phyloP scores from a whole-genome alignment of 495 filamentous ascomycete species.

The Chaetomium tenue region DNA sequence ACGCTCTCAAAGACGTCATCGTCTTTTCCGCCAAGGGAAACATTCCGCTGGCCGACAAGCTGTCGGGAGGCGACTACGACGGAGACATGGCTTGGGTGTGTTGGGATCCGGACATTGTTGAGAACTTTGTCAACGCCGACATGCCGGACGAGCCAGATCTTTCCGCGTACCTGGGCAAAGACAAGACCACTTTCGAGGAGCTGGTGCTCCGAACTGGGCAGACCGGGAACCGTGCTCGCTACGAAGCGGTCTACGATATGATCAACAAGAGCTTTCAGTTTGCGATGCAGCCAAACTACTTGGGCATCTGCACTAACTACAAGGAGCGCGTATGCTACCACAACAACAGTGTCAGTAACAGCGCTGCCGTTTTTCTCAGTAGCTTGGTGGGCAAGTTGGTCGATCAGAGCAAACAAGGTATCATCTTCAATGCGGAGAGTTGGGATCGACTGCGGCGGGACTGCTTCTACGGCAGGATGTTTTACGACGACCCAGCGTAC shows the following conservation, averaged over 20 bases:
- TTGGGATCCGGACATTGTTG: slow-evolving; percentile 77
- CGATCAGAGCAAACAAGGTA: slow-evolving; percentile 77
- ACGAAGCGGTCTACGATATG: slow-evolving; percentile 42
- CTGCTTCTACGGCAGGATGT: slow-evolving; percentile 36
- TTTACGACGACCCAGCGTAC: slow-evolving; percentile 45
- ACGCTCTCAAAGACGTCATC: slow-evolving; percentile 79
- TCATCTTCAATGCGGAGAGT: slow-evolving; percentile 58
- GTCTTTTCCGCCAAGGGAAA: slow-evolving; percentile 74
- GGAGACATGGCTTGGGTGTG: slow-evolving; percentile 89
- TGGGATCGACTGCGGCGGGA: slow-evolving; percentile 54
- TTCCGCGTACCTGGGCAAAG: slow-evolving; percentile 57
- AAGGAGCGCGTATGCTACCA: slow-evolving; percentile 69
- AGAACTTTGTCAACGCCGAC: slow-evolving; percentile 69
- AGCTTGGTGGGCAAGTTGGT: slow-evolving; percentile 75
- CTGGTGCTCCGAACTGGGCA: slow-evolving; percentile 34
- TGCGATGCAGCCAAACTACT: slow-evolving; percentile 60
- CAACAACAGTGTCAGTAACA: slow-evolving; percentile 55
- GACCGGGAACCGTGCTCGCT: not conserved
- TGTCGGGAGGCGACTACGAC: slow-evolving; percentile 94
- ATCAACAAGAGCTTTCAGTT: slow-evolving; percentile 60
- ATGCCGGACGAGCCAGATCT: slow-evolving; percentile 51
- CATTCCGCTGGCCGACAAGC: slow-evolving; percentile 69
- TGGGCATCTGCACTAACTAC: slow-evolving; percentile 73
- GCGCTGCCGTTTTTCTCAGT: slow-evolving; percentile 58
- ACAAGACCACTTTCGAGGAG: slow-evolving; percentile 52